Evolutionary conservation across 352 stramenopile genomes (phyloP), one percentile per base, ranked within the genome.

Genomic region (Stramenopiles sp.): DNA sequence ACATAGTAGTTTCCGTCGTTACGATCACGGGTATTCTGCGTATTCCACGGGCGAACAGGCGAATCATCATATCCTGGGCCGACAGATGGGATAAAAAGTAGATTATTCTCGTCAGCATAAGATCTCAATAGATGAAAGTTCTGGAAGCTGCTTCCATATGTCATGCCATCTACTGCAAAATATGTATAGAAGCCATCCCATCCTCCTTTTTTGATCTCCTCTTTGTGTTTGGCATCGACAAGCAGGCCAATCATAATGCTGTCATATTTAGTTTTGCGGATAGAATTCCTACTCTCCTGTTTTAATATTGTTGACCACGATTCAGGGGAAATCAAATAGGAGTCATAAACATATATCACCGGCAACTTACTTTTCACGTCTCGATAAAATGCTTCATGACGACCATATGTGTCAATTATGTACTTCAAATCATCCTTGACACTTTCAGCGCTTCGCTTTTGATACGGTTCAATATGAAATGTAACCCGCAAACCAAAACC

Each of bases 171-270:
- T 25, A 82, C 78, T 0, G 83, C 83, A 44, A 87, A 87, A 67
- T 87, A 87, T 29, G 83, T 84, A 81, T 86, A 87, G 7, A 82
- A 30, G 25, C 84, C 84, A 75, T 86, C 82, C 81, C 85, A 87
- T 14, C 80, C 80, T 32, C n/a, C 67, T 0, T 7, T 1, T 0
- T 76, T 22, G 0, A 87, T 32, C 14, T 84, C 31, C 0, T 33
- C 0, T 0, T 27, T 25, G 7, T 84, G 30, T 30, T 7, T 0
- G 7, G 0, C 0, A 0, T 84, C 27, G 0, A 85, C 30, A 29
- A 80, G 33, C 0, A 84, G 67, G 1, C 76, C 83, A 32, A 87
- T 75, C 0, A 80, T n/a, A 22, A 84, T 55, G 25, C 80, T 29
- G 67, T 86, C 84, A 30, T 32, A 75, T n/a, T 32, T 7, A 22